phyloP scores from a whole-genome alignment of 345 rosid species.

The Turritis glabra region DNA sequence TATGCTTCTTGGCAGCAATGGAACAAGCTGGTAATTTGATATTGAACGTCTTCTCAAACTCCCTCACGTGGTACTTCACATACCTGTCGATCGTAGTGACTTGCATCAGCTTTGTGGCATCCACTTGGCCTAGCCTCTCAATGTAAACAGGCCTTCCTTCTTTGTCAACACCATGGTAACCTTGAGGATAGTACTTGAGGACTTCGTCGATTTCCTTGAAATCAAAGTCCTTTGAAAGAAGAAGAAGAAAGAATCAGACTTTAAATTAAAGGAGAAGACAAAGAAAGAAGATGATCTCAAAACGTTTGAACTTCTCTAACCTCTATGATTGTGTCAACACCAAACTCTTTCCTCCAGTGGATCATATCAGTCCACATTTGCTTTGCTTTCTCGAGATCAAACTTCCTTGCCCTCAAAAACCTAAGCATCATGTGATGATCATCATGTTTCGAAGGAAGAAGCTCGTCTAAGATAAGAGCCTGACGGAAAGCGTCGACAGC shows the following conservation, averaged over 20 bases:
- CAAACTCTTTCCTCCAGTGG: constrained; percentile 83
- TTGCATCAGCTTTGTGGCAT: constrained; percentile 77
- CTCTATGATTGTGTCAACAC: constrained; percentile 78
- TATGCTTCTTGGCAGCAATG: constrained; percentile 74
- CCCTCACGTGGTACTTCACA: constrained; percentile 79
- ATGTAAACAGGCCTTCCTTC: constrained; percentile 87
- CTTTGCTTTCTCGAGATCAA: constrained; percentile 81
- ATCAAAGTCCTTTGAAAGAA: constrained; percentile 65
- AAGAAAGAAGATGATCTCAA: not conserved
- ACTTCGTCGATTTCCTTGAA: constrained; percentile 80
- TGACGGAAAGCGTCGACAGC: constrained; percentile 92
- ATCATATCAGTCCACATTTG: constrained; percentile 95
- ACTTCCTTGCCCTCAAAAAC: constrained; percentile 90
- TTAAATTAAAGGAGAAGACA: not conserved
- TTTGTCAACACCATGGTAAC: constrained; percentile 91
- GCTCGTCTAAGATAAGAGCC: constrained; percentile 75
- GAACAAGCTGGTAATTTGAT: constrained; percentile 83
- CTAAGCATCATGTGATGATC: constrained; percentile 86
- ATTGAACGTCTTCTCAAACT: constrained; percentile 80
- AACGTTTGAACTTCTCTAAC: constrained; percentile 33
- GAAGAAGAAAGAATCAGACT: not conserved
- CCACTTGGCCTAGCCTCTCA: constrained; percentile 82
- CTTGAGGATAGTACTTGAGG: constrained; percentile 81
- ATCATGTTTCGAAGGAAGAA: constrained; percentile 74
- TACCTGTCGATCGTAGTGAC: constrained; percentile 90